Evolutionary conservation across 2,329 filamentous ascomycete genomes (phyloP).

Genomic region (Trichoderma aggressivum): DNA sequence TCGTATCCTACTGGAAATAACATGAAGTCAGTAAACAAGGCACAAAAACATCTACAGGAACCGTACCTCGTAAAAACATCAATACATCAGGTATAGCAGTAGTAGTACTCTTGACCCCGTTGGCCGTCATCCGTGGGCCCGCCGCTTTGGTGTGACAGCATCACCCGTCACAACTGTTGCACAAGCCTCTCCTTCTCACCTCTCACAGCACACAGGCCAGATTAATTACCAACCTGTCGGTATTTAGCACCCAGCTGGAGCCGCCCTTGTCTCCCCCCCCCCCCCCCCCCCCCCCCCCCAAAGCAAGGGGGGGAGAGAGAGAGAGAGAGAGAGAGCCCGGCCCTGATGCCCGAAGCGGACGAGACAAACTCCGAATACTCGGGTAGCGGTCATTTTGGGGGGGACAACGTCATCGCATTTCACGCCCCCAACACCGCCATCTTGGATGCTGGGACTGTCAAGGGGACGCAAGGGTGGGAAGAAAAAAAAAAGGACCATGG

Average conservation of each 20-base stretch:
- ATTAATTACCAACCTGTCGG: background rate
- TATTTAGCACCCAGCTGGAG: background rate
- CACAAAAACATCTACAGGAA: background rate
- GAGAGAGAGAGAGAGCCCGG: background rate
- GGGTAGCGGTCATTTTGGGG: background rate
- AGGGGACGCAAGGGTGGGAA: background rate
- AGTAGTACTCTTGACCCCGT: background rate
- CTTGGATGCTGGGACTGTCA: background rate
- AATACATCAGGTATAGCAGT: background rate
- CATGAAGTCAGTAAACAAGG: background rate
- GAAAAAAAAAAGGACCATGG: too few species aligned
- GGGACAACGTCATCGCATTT: background rate
- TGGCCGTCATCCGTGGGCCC: background rate
- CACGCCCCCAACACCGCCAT: background rate
- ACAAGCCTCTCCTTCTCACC: background rate
- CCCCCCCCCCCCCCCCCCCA: background rate
- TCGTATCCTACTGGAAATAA: background rate
- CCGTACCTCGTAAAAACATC: background rate
- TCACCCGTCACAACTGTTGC: background rate
- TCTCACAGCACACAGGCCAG: background rate
- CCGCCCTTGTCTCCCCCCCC: background rate
- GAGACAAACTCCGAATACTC: background rate
- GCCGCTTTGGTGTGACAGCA: background rate
- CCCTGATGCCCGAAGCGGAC: background rate
- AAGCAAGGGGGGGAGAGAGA: background rate